Evolutionary conservation across 2,329 filamentous ascomycete species (phyloP).

Genomic region (Penicillium sp.): DNA sequence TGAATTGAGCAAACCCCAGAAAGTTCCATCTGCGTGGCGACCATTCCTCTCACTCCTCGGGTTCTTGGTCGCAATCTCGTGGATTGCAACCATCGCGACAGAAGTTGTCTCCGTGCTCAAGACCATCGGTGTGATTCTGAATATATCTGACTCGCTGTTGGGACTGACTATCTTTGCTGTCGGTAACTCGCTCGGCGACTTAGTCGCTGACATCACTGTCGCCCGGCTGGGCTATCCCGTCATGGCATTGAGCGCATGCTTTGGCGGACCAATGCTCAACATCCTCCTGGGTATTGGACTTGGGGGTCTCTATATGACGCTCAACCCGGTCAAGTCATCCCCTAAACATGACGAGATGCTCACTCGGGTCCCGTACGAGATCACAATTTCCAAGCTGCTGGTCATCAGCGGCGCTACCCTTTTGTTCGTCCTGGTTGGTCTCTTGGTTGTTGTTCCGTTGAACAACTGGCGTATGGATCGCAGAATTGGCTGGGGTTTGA

Average conservation of each 20-base stretch:
- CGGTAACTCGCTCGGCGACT: constrained; percentile 89
- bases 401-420: constrained; percentile 84
- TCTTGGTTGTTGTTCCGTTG: constrained; percentile 79
- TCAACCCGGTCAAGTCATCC: constrained; percentile 49
- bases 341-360: constrained; percentile 11
- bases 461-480: constrained; percentile 85
- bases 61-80: constrained; percentile 87
- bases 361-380: constrained; percentile 65
- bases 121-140: constrained; percentile 84
- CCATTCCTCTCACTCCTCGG: constrained; percentile 83
- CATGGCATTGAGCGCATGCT: constrained; percentile 93
- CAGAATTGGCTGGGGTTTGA: constrained; percentile 77
- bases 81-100: constrained; percentile 94
- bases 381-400: constrained; percentile 81
- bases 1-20: constrained; percentile 40
- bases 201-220: constrained; percentile 93
- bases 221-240: constrained; percentile 91
- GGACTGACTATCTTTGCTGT: constrained; percentile 95
- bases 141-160: constrained; percentile 92
- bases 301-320: constrained; percentile 83
- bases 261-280: constrained; percentile 98
- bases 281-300: constrained; percentile 94
- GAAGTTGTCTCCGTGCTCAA: constrained; percentile 96
- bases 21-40: constrained; percentile 69
- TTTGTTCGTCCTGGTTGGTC: constrained; percentile 73